Evolutionary conservation across 1,139 yeast genomes (phyloP).

Genomic region (Oligophagozyma castellii): DNA sequence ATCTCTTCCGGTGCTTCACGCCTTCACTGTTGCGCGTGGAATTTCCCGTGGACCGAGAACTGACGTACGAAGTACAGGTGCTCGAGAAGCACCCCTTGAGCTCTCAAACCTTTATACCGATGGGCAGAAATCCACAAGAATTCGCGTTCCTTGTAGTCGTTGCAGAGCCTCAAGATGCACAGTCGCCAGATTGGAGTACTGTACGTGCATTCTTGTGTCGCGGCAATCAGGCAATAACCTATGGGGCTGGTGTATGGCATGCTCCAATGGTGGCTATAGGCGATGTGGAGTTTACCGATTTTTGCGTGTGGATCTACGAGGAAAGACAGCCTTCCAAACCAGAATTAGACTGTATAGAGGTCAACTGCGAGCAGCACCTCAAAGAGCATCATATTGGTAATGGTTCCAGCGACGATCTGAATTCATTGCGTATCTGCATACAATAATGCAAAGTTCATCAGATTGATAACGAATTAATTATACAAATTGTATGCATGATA

Average conservation of each 20-base stretch:
- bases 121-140: constrained; percentile 41
- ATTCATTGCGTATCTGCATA: no score
- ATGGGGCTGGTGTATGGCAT: constrained; percentile 69
- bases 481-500: no score
- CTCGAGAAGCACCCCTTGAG: constrained; percentile 82
- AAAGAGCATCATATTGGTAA: no score
- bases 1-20: constrained; percentile 65
- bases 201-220: constrained; percentile 57
- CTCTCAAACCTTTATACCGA: constrained; percentile 84
- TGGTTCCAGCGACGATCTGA: no score
- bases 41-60: no score
- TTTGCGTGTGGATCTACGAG: constrained; percentile 77
- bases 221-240: constrained; percentile 83
- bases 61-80: constrained; percentile 45
- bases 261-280: constrained; percentile 83
- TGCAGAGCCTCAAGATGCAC: constrained; percentile 34
- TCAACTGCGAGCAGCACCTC: no score
- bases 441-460: no score
- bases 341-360: constrained; percentile 75
- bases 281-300: constrained; percentile 41
- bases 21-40: no score
- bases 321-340: constrained; percentile 42
- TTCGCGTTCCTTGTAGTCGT: constrained; percentile 68
- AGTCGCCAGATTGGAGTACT: constrained; percentile 45
- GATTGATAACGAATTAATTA: no score